Evolutionary conservation across 1,139 yeast genomes (phyloP).

Genomic region (Candida tetrigidarum): DNA sequence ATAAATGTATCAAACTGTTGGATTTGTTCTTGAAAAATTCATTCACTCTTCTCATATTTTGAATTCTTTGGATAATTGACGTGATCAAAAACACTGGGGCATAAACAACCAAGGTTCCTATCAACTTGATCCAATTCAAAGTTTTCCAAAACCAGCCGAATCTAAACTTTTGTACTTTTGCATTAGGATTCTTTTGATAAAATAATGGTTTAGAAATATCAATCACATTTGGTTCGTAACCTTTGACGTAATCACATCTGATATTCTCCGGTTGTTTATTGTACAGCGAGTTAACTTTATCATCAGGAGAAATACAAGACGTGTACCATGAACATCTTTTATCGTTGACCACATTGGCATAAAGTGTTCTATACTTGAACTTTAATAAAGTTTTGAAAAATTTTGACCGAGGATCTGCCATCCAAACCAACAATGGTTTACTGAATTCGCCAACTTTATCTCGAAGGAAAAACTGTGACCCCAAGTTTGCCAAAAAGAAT

Average conservation of each 20-base stretch:
- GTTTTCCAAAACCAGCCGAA: conserved; percentile 27
- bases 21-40: conserved; percentile 32
- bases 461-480: conserved; percentile 67
- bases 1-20: conserved; percentile 35
- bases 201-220: conserved; percentile 42
- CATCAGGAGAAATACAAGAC: conserved; percentile 64
- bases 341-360: conserved; percentile 79
- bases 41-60: conserved; percentile 36
- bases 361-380: conserved; percentile 59
- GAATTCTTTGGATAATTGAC: conserved; percentile 45
- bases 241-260: conserved; percentile 47
- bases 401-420: conserved; percentile 65
- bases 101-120: conserved; percentile 44
- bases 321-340: conserved; percentile 85
- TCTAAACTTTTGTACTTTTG: conserved; percentile 10
- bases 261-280: conserved; percentile 44
- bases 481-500: conserved; percentile 66
- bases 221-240: conserved; percentile 58
- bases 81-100: conserved; percentile 56
- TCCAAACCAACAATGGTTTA: conserved; percentile 60
- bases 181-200: conserved; percentile 9
- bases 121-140: conserved; percentile 50
- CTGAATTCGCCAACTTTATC: conserved; percentile 20
- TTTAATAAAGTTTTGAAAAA: conserved; percentile 58
- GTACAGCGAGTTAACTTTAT: conserved; percentile 58